Evolutionary conservation across 2,329 filamentous ascomycete species (phyloP), one percentile per base, ranked within the genome.

Genomic region (Fusarium sarcochroum): DNA sequence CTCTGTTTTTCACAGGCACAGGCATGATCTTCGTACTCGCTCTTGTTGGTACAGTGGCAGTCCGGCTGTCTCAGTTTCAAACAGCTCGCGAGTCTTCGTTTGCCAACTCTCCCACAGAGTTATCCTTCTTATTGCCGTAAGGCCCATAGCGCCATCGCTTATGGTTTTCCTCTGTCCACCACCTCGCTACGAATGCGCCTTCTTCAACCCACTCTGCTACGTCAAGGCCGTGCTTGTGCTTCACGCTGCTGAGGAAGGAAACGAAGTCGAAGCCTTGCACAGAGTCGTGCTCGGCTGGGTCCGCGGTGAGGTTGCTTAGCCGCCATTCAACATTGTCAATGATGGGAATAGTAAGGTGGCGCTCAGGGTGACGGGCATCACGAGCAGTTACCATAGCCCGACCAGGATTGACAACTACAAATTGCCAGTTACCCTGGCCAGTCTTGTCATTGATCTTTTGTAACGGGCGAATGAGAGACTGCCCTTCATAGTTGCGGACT

Each of bases 81-180:
- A 23, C 23, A 23, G 23, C 3, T 6, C 3, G 23, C 7, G 6
- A 5, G 7, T 23, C 23, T 23, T 23, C 23, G 23, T 23, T 23
- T 5, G 23, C 23, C 23, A 6, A 5, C 6, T 23, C 23, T 23
- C 23, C 23, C 23, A 6, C 7, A 23, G 23, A 7, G 6, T 23
- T 23, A 23, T 23, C 7, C 23, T 23, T 7, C 23, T 23, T 23
- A 23, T 23, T 7, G 23, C 23, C 5, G 23, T 68, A 66, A 20
- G 52, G 30, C 11, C 61, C 70, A 62, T 74, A 77, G 40, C 74
- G 76, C 72, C 76, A 79, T 58, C 76, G 74, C 58, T 75, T 78
- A 34, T 68, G 69, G 49, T 79, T 78, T 42, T 79, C 77, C 27
- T 78, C 72, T 7, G 76, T 71, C 74, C 76, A 80, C 76, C 78